Evolutionary conservation across 2,329 filamentous ascomycete species (phyloP).

Genomic region (Aspergillus udagawae): DNA sequence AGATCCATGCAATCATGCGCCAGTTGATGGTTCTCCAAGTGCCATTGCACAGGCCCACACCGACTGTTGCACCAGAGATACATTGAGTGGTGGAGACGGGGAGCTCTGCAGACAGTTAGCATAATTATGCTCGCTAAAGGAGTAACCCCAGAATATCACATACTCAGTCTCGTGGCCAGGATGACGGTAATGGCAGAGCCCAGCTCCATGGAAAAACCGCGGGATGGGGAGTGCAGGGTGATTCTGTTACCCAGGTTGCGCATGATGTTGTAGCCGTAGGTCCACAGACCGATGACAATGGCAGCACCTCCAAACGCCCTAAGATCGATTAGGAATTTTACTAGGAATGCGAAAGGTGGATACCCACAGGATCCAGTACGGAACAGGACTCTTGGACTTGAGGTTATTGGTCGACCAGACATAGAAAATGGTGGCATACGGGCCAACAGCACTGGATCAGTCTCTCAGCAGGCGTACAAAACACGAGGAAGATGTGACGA

Average conservation of each 20-base stretch:
- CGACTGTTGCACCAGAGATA: slow-evolving; percentile 16
- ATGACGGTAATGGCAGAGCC: slow-evolving; percentile 16
- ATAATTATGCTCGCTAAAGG: neutral
- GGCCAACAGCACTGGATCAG: slow-evolving; percentile 11
- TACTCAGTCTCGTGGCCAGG: slow-evolving; percentile 14
- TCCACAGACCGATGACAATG: slow-evolving; percentile 16
- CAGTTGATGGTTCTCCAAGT: slow-evolving; percentile 19
- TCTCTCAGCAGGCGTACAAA: neutral
- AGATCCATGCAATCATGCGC: slow-evolving; percentile 19
- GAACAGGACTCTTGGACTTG: slow-evolving; percentile 10
- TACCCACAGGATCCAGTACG: slow-evolving; percentile 17
- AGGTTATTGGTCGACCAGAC: slow-evolving; percentile 10
- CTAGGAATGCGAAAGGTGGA: neutral
- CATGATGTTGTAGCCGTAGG: slow-evolving; percentile 20
- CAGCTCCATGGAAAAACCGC: slow-evolving; percentile 18
- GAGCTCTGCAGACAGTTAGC: slow-evolving; percentile 7
- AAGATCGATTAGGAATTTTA: neutral
- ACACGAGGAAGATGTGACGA: neutral
- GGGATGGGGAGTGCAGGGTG: slow-evolving; percentile 16
- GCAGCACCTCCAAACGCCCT: slow-evolving; percentile 14
- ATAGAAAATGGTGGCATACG: slow-evolving; percentile 16
- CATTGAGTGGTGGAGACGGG: slow-evolving; percentile 18
- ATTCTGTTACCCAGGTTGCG: slow-evolving; percentile 17
- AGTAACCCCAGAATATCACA: neutral
- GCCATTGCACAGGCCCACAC: slow-evolving; percentile 17